phyloP scores from a whole-genome alignment of 768 basidiomycete genomes.

The Hebeloma cylindrosporum region DNA sequence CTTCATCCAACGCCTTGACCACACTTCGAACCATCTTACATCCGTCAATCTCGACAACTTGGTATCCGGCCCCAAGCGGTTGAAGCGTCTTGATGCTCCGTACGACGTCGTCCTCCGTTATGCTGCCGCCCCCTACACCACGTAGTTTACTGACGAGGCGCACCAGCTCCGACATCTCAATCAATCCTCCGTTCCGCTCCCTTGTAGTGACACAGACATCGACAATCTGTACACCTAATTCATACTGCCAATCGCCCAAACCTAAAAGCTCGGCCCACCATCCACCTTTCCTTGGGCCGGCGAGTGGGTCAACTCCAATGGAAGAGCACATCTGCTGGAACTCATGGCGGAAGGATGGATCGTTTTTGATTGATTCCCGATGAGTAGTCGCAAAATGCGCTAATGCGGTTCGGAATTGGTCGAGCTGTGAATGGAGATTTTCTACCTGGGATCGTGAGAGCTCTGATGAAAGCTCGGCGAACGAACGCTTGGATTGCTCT shows the following conservation, averaged over 20 bases:
- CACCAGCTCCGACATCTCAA: conserved; percentile 85
- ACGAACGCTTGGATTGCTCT: conserved; percentile 77
- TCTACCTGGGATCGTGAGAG: conserved; percentile 77
- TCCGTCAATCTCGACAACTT: conserved; percentile 73
- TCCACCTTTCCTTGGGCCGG: conserved; percentile 80
- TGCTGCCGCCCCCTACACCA: conserved; percentile 60
- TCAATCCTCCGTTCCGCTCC: conserved; percentile 88
- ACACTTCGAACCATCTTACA: conserved; percentile 84
- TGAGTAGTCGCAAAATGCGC: conserved; percentile 80
- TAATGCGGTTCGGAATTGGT: conserved; percentile 81
- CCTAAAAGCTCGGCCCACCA: conserved; percentile 92
- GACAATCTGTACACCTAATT: conserved; percentile 93
- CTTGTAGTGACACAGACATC: conserved; percentile 88
- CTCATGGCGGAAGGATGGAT: conserved; percentile 85
- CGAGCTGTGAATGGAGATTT: conserved; percentile 77
- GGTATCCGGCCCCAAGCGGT: conserved; percentile 90
- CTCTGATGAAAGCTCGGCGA: conserved; percentile 75
- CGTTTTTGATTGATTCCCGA: conserved; percentile 76
- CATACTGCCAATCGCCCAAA: conserved; percentile 93
- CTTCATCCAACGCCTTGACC: conserved; percentile 87
- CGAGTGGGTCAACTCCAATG: conserved; percentile 93
- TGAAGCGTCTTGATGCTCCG: conserved; percentile 84
- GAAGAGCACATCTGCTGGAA: conserved; percentile 96
- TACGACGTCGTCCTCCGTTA: conserved; percentile 85
- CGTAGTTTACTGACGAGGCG: conserved; percentile 76